Evolutionary conservation across 352 stramenopile genomes (phyloP).

Genomic region (Pythium dissimile): DNA sequence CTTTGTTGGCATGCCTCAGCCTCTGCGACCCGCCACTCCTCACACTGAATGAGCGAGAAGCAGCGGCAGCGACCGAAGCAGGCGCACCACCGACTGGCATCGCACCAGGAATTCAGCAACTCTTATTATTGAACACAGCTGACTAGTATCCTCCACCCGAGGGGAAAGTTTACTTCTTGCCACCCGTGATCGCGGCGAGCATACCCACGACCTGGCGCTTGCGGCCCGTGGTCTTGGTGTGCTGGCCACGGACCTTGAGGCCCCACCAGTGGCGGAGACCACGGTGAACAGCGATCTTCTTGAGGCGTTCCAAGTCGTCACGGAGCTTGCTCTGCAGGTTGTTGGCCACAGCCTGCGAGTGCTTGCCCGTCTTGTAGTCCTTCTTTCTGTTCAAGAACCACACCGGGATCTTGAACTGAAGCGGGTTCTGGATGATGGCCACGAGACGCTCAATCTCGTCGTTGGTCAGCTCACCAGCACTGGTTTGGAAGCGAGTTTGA

Average conservation of each 20-base stretch:
- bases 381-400: conserved; percentile 99
- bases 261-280: conserved; percentile 99
- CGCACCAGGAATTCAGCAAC: conserved; percentile 65
- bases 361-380: conserved; percentile 99
- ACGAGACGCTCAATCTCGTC: conserved; percentile 99
- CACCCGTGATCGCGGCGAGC: conserved; percentile 36
- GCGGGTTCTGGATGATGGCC: conserved; percentile 99
- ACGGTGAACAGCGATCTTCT: conserved; percentile 99
- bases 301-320: conserved; percentile 99
- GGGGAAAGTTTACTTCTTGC: conserved; percentile 68
- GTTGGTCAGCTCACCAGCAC: conserved; percentile 96
- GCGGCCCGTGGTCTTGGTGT: conserved; percentile 99
- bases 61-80: conserved; percentile 9
- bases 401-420: conserved; percentile 99
- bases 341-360: conserved; percentile 98
- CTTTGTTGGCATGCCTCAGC: conserved; percentile 11
- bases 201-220: conserved; percentile 82
- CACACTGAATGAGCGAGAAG: neutral
- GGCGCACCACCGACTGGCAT: conserved; percentile 29
- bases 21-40: neutral
- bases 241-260: conserved; percentile 99
- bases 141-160: conserved; percentile 26
- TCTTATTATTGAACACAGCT: conserved; percentile 41
- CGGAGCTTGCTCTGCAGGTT: conserved; percentile 98
- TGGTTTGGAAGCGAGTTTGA: conserved; percentile 11